Base-by-base conservation (phyloP, 176 grass and related monocot species). In the Typha latifolia region DNA sequence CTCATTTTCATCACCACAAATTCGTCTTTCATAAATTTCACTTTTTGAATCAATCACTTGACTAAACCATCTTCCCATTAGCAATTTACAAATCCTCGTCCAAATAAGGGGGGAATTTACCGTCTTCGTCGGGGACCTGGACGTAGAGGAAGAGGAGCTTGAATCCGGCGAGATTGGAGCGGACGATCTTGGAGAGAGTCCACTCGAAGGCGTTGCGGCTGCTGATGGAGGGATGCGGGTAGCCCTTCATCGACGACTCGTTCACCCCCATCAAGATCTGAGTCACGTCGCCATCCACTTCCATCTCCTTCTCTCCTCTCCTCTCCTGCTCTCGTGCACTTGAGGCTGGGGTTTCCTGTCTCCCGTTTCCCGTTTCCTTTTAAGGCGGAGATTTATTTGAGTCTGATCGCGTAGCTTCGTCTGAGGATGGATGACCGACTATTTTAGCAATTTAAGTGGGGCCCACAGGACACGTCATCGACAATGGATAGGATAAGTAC, bases 191-290 rank as follows among this genome's bases (percentile, higher is more conserved):
- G 69, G 81, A 68, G 51, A 97, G 81, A 53, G 82, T 97, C 94
- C 89, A 93, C 61, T 92, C 94, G 78, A 99, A 93, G 67, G 89
- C 92, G 62, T 73, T 61, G 71, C 92, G 69, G 80, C 85, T 81
- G 75, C 87, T 88, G 76, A 91, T 91, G 74, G 89, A 99, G 31
- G 94, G 89, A 61, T 99, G 81, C 66, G 86, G 94, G 72, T 99
- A 99, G 2, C 94, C 83, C 66, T 78, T 89, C 29, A 99, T 61
- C 65, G 94, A 99, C 47, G 94, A 97, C 63, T 92, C 81, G 76
- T 97, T 97, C 72, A 97, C 94, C 43, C 71, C 89, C 52, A 97
- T 68, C 89, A 97, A 78, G 62, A 97, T 82, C 79, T 79, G 73
- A 10, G 94, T 97, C 78, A 88, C 67, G 51, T 70, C 82, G 50